Percentiles rank a stretch among this genome's conserved stretches.
These are phyloP conservation scores for Diplodia mutila DNA, from an alignment of 2,329 filamentous ascomycete species.

Conservation along the genomic window DNA sequence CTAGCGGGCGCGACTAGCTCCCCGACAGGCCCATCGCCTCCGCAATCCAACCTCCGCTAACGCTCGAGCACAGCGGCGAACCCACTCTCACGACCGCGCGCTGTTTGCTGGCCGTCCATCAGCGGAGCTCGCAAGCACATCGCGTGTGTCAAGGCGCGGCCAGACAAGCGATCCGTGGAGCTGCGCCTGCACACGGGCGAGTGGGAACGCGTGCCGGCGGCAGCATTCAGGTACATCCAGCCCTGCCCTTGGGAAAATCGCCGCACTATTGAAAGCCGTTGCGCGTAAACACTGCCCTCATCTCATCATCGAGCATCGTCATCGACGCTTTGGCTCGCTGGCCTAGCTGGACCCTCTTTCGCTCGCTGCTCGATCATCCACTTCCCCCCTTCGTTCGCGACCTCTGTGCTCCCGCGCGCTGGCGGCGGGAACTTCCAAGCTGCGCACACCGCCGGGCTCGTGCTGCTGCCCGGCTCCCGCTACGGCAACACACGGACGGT, in stretches of 20 bases:
- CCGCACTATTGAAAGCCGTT: conserved; percentile 17
- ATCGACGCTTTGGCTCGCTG: background rate
- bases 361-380: background rate
- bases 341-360: background rate
- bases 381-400: background rate
- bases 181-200: background rate
- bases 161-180: conserved; percentile 23
- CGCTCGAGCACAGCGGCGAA: background rate
- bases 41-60: conserved; percentile 20
- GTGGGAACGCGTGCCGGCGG: conserved; percentile 17
- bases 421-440: conserved; percentile 3
- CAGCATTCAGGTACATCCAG: conserved; percentile 23
- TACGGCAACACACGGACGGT: too few relatives aligned
- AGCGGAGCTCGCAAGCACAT: conserved; percentile 13
- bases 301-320: background rate
- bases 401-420: background rate
- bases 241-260: conserved; percentile 24
- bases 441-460: background rate
- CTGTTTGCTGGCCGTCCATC: conserved; percentile 21
- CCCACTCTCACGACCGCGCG: background rate
- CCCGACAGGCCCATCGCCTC: conserved; percentile 5
- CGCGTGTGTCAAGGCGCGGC: conserved; percentile 11
- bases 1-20: background rate
- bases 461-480: background rate
- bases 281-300: conserved; percentile 2